Percentiles rank a stretch among this genome's conserved stretches.
These are phyloP conservation scores for Macrophomina phaseolina DNA, from an alignment of 2,329 filamentous ascomycete species.

Conservation along the genomic window DNA sequence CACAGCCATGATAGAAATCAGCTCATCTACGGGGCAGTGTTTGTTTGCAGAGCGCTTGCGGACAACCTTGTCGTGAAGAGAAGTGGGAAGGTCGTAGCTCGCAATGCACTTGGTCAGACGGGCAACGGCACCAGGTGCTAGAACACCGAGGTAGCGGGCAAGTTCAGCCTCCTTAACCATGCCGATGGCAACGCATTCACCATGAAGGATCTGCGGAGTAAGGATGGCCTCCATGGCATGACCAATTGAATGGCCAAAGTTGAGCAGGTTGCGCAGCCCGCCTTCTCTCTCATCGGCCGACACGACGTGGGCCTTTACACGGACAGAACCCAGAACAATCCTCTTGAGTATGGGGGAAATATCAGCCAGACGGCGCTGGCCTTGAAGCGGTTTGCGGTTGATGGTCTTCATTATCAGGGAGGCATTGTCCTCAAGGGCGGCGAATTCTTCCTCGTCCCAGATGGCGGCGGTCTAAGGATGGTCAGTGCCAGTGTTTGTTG, in stretches of 20 bases:
- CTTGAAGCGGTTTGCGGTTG: constrained; percentile 63
- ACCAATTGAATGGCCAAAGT: constrained; percentile 97
- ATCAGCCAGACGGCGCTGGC: constrained; percentile 66
- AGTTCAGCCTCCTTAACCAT: constrained; percentile 99
- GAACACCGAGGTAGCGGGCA: constrained; percentile 82
- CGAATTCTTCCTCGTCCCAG: constrained; percentile 88
- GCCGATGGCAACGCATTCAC: constrained; percentile 93
- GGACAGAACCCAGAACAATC: constrained; percentile 86
- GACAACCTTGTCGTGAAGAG: constrained; percentile 81
- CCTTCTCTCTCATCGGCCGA: constrained; percentile 94
- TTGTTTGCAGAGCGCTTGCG: constrained; percentile 84
- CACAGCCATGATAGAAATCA: constrained; percentile 93
- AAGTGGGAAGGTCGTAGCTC: constrained; percentile 89
- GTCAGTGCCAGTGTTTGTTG: constrained; percentile 28
- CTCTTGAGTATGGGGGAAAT: constrained; percentile 63
- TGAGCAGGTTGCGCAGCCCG: constrained; percentile 89
- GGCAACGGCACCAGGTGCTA: constrained; percentile 86
- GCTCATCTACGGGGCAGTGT: constrained; percentile 80
- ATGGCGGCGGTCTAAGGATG: constrained; percentile 79
- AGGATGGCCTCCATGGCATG: constrained; percentile 96
- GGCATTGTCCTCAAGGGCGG: constrained; percentile 81
- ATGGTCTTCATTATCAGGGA: constrained; percentile 75
- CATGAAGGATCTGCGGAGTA: constrained; percentile 92
- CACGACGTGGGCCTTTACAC: constrained; percentile 92
- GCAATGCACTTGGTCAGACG: constrained; percentile 90